These are phyloP conservation scores for Lactifluus pinguis DNA, from an alignment of 768 basidiomycete species.

Conservation along the genomic window DNA sequence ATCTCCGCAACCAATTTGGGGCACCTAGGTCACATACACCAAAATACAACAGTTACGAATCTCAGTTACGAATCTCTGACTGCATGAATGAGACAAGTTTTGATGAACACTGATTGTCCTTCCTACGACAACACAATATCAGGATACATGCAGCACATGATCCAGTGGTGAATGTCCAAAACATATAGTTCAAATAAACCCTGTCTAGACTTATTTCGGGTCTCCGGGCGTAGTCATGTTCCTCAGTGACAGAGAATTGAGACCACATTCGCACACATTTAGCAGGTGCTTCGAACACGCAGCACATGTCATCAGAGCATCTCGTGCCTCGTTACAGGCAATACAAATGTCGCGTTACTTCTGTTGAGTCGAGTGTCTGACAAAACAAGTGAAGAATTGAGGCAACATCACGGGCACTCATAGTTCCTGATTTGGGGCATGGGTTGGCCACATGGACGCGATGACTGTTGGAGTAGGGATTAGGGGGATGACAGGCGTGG, in stretches of 20 bases:
- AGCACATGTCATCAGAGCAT: neutral
- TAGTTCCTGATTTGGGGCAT: neutral
- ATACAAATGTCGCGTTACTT: neutral
- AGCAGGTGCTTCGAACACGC: neutral
- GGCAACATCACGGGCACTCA: neutral
- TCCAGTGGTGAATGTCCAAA: neutral
- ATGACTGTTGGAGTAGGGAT: neutral
- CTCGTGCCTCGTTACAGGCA: neutral
- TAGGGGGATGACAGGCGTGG: too few species aligned
- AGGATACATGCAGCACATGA: too few species aligned
- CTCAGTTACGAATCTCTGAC: neutral
- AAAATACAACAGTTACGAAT: neutral
- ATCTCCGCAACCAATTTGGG: neutral
- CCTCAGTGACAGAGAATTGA: neutral
- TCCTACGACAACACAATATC: neutral
- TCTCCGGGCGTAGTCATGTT: neutral
- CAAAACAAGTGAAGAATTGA: neutral
- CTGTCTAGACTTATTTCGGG: neutral
- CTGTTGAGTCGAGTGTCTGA: neutral
- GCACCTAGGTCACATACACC: neutral
- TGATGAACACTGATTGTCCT: neutral
- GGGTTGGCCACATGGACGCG: neutral
- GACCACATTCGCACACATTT: neutral
- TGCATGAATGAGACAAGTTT: neutral
- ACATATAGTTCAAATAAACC: neutral